Base-by-base conservation (phyloP, 768 basidiomycete genomes). In the Trametes gibbosa region DNA sequence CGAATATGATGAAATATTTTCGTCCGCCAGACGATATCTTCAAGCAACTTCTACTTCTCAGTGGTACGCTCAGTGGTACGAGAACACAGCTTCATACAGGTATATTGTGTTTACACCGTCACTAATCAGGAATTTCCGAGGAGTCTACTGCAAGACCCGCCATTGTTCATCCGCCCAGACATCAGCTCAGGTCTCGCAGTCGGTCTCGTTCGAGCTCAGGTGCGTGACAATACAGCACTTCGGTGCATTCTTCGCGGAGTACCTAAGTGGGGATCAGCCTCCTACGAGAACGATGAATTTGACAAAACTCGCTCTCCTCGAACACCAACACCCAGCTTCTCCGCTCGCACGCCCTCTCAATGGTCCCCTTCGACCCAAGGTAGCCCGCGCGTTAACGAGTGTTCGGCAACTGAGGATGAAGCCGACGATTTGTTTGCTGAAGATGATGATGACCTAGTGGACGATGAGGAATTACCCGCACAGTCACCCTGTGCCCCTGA, bases 281-380 rank as follows among this genome's bases (percentile, higher is more conserved):
- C 21, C 5, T 8, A 39, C 21, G 5, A 10, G 21, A 23, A 7
- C 21, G 21, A 45, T 5, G 24, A 21, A 24, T 6, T 2, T 21
- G 21, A n/a, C 21, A 8, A 13, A n/a, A 34, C 17, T 32, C 17
- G n/a, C 34, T 35, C 49, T 40, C 25, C 43, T 12, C 39, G 8
- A 40, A 34, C 41, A 6, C 34, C 24, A 10, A 7, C 13, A 4
- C 10, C 12, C 23, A 43, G 29, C 27, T 52, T 50, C 13, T 19
- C 42, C 1, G 24, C 50, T 21, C 37, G 29, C 5, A 56, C 63
- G 0, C 65, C 65, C 0, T 66, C 65, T 19, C 29, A 62, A 6
- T 66, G 65, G 65, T 64, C 63, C 7, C 61, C 63, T 8, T 66
- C 65, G 0, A 40, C 53, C 9, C 34, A 40, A 27, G 65, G 56